Percentiles rank a stretch among this genome's conserved stretches.
Conservation (phyloP, 306 rosid genomes). For the Medicago lupulina region DNA sequence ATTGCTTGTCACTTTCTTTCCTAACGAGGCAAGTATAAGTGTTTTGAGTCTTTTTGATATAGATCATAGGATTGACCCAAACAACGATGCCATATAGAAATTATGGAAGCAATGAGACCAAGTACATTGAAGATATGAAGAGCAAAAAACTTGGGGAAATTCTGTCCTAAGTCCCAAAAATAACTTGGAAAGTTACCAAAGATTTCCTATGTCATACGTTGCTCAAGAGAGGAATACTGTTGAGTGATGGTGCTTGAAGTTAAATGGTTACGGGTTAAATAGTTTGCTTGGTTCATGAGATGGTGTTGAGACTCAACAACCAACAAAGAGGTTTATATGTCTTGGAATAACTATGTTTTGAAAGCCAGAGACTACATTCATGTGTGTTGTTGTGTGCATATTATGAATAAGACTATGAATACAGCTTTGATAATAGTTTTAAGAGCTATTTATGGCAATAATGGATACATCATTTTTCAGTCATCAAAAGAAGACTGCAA, state of each 20-base stretch:
- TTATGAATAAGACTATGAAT: not conserved
- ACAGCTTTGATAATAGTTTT: constrained; percentile 25
- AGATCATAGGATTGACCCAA: too few species aligned
- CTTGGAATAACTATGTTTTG: not conserved
- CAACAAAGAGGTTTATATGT: not conserved
- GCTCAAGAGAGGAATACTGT: not conserved
- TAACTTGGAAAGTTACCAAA: too few species aligned
- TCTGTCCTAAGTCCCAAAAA: too few species aligned
- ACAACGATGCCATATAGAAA: too few species aligned
- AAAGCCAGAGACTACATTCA: not conserved
- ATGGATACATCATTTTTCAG: constrained; percentile 51
- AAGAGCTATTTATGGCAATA: constrained; percentile 46
- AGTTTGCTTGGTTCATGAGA: not conserved
- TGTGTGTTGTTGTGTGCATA: constrained; percentile 1
- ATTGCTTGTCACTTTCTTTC: too few species aligned
- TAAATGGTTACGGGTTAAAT: not conserved
- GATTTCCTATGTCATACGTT: not conserved
- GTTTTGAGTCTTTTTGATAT: too few species aligned
- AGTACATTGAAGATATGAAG: too few species aligned
- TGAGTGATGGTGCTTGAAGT: not conserved
- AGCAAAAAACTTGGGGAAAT: too few species aligned
- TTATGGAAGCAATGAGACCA: too few species aligned
- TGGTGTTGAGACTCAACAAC: constrained; percentile 3
- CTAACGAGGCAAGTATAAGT: too few species aligned
- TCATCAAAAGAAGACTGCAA: constrained; percentile 57